Evolutionary conservation across 768 basidiomycete genomes (phyloP), one percentile per base, ranked within the genome.

Genomic region (Fibroporia radiculosa): DNA sequence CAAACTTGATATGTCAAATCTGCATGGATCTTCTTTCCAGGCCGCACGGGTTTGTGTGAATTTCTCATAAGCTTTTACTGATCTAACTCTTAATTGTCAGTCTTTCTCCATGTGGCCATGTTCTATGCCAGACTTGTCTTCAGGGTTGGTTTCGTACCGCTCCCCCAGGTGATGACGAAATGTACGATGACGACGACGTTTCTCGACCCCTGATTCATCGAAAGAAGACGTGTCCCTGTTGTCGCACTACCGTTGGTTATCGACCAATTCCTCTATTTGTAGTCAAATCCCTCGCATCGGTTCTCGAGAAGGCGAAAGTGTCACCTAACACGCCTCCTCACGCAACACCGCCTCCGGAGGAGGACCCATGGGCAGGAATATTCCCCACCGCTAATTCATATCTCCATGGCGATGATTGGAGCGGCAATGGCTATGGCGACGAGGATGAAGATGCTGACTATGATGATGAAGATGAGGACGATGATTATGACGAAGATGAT

Each of bases 121-220:
- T 84, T n/a, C 66, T 84, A n/a, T 88, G 85, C 45, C 70, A 82
- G 22, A 52, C 56, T 2, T 88, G 85, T 53, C 73, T 88, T 7
- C 80, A 84, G 60, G 77, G 80, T 52, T 88, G 85, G 85, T 88
- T 88, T 64, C 74, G 77, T 47, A 73, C 76, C 41, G 82, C 83
- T 3, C 83, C 84, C 3, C 62, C 67, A 0, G 48, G 56, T 14
- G 71, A 70, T 22, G 66, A 69, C 28, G 71, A 72, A 14, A 74
- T 73, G 68, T 47, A 62, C 42, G 62, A 71, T 35, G 67, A 69
- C 33, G n/a, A n/a, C n/a, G 58, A 59, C 26, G 62, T 65, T 33
- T 61, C 66, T 7, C 56, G 63, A 20, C 75, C 75, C 50, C 61
- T 82, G 22, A 57, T 84, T 23, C 67, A 67, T 48, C 76, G 84